Evolutionary conservation across 257 asterid species (phyloP), one percentile per base, ranked within the genome.

Genomic region (Solanum boliviense): DNA sequence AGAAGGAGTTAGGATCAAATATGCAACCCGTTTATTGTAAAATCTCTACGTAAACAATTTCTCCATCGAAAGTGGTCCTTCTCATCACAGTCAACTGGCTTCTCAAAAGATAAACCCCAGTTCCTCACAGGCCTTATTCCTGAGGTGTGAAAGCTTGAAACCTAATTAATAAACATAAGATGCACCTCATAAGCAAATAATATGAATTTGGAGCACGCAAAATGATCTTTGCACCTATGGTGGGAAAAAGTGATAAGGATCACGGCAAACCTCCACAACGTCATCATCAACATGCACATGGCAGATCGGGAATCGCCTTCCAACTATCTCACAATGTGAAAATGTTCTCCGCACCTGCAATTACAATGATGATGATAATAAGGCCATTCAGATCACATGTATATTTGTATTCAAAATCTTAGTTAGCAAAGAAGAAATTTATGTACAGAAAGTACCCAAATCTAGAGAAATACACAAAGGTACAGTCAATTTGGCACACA

Each of bases 11-110:
- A 81, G 85, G 85, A 46, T 81, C 68, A 48, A 39, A 81, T 48
- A 81, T 81, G 70, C 87, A 86, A 90, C 92, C 90, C 92, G 35
- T 90, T 90, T 46, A 90, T 90, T 7, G 92, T 90, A 52, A 90
- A 90, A 67, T 90, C 92, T 79, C 92, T 86, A 18, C 48, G 85
- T 67, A 88, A 83, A 86, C 92, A 90, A 88, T 90, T 90, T 86
- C 35, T 88, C 92, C 92, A 90, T 67, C 92, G 90, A 34, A 67
- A 73, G 76, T 56, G 87, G 74, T 90, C 92, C 18, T 36, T 85
- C 34, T 90, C 87, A 21, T 84, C 79, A 65, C 89, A 90, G 31
- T 67, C 88, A 68, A 79, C 39, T 83, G 90, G 90, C 83, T 68
- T 88, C 75, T 72, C 65, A 36, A 83, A 56, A 78, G 79, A 18